Evolutionary conservation across 208 protist species (phyloP).

Genomic region (Strigomonas oncopelti): DNA sequence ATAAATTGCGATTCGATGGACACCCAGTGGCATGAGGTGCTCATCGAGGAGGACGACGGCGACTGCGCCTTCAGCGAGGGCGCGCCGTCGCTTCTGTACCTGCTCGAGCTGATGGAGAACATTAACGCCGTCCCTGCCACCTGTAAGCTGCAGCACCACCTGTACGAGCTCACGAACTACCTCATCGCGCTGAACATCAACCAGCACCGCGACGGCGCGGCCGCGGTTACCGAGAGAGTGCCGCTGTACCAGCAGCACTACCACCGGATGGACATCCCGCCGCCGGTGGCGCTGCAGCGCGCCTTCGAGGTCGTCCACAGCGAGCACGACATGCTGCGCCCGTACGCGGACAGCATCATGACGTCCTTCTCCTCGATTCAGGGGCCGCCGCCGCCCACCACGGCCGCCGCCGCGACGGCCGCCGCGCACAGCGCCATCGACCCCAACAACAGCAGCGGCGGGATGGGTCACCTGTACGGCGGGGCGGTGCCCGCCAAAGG

Average conservation of each 20-base stretch:
- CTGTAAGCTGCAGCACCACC: conserved; percentile 22
- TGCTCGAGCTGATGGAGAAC: conserved; percentile 42
- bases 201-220: not conserved
- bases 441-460: too few relatives aligned
- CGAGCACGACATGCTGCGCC: conserved; percentile 9
- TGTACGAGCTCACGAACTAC: conserved; percentile 6
- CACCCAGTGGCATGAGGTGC: conserved; percentile 53
- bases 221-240: too few relatives aligned
- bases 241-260: conserved; percentile 3
- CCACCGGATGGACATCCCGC: not conserved
- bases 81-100: conserved; percentile 53
- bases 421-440: not conserved
- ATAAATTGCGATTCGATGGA: not conserved
- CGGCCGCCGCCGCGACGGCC: not conserved
- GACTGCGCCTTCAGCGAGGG: conserved; percentile 48
- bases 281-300: not conserved
- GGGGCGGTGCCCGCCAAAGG: too few relatives aligned
- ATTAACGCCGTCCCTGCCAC: conserved; percentile 29
- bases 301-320: conserved; percentile 2
- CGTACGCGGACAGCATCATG: conserved; percentile 6
- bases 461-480: too few relatives aligned
- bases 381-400: conserved; percentile 1
- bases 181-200: not conserved
- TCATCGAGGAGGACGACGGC: conserved; percentile 64
- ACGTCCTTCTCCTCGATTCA: conserved; percentile 15